These are phyloP conservation scores for Sporothrix pallida DNA, from an alignment of 2,329 filamentous ascomycete species.

Conservation along the genomic window DNA sequence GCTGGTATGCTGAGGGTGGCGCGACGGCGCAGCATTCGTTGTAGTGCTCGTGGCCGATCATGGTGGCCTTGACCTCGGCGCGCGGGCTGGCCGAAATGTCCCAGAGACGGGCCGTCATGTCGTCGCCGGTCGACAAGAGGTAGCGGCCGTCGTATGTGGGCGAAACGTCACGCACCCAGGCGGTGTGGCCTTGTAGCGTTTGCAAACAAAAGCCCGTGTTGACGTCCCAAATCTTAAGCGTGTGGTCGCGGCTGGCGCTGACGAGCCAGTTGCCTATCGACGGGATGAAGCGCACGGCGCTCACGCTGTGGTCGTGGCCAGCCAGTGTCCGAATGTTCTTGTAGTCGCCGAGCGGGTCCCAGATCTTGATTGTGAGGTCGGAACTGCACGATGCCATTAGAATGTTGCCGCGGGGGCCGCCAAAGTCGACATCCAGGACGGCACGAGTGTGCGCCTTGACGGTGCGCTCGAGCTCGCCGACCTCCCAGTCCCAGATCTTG, in stretches of 20 bases:
- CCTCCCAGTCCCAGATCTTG: constrained; percentile 97
- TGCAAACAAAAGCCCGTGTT: constrained; percentile 91
- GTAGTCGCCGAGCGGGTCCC: constrained; percentile 91
- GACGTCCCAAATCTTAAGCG: constrained; percentile 88
- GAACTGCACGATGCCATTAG: constrained; percentile 82
- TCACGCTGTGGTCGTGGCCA: constrained; percentile 92
- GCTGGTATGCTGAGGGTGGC: constrained; percentile 76
- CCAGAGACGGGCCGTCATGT: constrained; percentile 83
- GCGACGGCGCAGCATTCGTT: constrained; percentile 88
- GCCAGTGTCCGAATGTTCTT: constrained; percentile 92
- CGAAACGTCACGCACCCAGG: constrained; percentile 89
- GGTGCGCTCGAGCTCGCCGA: constrained; percentile 87
- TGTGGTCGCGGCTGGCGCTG: constrained; percentile 83
- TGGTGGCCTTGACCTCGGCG: constrained; percentile 75
- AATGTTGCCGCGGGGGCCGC: constrained; percentile 79
- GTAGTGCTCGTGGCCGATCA: constrained; percentile 85
- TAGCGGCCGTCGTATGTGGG: constrained; percentile 84
- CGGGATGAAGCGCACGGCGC: constrained; percentile 83
- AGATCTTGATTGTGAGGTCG: constrained; percentile 92
- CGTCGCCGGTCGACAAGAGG: constrained; percentile 81
- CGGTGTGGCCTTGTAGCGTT: constrained; percentile 83
- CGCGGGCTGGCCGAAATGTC: constrained; percentile 71
- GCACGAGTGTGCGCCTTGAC: constrained; percentile 91
- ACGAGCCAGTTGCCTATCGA: constrained; percentile 85
- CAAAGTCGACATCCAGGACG: constrained; percentile 88